Base-by-base conservation (phyloP, 768 basidiomycete species). In the Gloeostereum incarnatum region DNA sequence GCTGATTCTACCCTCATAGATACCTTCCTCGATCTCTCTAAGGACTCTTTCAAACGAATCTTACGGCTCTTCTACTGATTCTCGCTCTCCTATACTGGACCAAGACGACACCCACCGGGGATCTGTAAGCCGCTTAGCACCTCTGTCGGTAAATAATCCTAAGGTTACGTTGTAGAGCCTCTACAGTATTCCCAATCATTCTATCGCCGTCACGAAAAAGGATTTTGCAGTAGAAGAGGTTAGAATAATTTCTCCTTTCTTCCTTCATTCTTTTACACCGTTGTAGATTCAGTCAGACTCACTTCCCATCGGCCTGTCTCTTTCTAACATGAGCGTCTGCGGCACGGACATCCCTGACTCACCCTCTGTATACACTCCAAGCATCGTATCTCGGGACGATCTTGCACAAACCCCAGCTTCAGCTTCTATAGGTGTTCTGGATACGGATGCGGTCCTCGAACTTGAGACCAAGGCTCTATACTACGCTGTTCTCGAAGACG, bases 141-240 rank as follows among this genome's bases (percentile, higher is more conserved):
- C 9, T 29, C 26, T 29, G 9, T 29, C 26, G 8, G 9, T 29
- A 14, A 50, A 8, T 14, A 14, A 8, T 14, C 26, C 8, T 14
- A 8, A 29, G 26, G 14, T 8, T 14, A 29, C 14, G 26, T 29
- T 29, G n/a, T n/a, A n/a, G n/a, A n/a, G n/a, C n/a, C n/a, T n/a
- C 26, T 29, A 29, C 26, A 29, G 14, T 29, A 8, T 8, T 29
- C 26, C 26, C 26, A 29, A 29, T 14, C 26, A 8, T 14, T 29
- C 26, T 29, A 29, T 29, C 26, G 26, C 8, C 8, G 26, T 14
- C 26, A 8, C 14, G 26, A 14, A 29, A 29, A 8, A 29, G 9
- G 26, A 29, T 8, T 14, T 29, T 21, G 45, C 54, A 17, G 56
- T 8, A 8, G 26, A 29, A 29, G 14, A 8, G 9, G 9, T 29